Evolutionary conservation across 768 basidiomycete genomes (phyloP).

Genomic region (Termitomyces eurrhizus): DNA sequence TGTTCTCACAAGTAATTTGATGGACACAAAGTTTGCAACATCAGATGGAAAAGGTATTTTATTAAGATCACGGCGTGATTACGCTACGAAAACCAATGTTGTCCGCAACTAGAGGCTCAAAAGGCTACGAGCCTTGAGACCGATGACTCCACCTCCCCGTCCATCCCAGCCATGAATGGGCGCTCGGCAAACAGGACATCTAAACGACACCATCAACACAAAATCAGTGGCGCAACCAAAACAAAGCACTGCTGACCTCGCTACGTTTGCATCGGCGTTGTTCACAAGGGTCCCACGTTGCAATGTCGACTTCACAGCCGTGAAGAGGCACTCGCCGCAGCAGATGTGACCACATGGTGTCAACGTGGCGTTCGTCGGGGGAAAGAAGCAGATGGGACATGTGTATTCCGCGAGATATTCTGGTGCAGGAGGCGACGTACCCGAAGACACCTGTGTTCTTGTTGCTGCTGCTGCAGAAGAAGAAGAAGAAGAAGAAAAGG

Average conservation of each 20-base stretch:
- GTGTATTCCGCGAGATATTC: constrained; percentile 57
- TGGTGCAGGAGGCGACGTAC: constrained; percentile 11
- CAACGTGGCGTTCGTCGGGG: constrained; percentile 70
- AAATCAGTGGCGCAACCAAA: not conserved
- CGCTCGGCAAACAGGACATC: constrained; percentile 72
- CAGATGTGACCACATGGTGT: constrained; percentile 81
- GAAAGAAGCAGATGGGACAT: constrained; percentile 78
- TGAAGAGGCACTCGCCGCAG: constrained; percentile 74
- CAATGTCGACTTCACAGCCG: constrained; percentile 61
- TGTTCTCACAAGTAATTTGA: not conserved
- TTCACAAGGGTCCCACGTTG: constrained; percentile 36
- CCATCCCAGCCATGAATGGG: constrained; percentile 69
- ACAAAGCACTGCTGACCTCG: constrained; percentile 29
- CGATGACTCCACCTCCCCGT: constrained; percentile 62
- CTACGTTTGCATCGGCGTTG: constrained; percentile 25
- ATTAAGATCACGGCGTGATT: not conserved
- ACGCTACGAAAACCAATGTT: not conserved
- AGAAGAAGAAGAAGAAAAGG: constrained; percentile 9
- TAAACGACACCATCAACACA: constrained; percentile 17
- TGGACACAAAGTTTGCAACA: too few relatives aligned
- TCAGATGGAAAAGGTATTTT: not conserved
- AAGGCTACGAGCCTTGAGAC: constrained; percentile 45
- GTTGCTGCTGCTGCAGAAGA: constrained; percentile 2
- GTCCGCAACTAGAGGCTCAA: constrained; percentile 14
- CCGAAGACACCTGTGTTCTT: constrained; percentile 8